Evolutionary conservation across 148 eudicot genomes (phyloP).

Genomic region (Heliosperma pusillum): DNA sequence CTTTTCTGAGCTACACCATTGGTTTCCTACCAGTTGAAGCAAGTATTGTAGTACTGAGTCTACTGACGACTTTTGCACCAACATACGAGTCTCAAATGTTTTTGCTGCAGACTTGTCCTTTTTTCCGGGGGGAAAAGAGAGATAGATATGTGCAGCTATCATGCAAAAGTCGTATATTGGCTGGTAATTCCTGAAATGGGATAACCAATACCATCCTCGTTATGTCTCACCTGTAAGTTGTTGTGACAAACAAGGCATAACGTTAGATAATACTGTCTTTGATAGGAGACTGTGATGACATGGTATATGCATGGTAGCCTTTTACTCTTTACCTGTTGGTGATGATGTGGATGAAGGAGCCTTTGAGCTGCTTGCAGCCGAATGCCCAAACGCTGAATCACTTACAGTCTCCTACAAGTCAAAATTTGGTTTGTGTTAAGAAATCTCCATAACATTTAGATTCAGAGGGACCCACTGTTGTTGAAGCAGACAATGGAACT

Average conservation of each 20-base stretch:
- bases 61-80: slow-evolving; percentile 12
- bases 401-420: slow-evolving; percentile 33
- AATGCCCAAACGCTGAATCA: slow-evolving; percentile 29
- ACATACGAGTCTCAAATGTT: not conserved
- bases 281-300: not conserved
- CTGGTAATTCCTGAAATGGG: not conserved
- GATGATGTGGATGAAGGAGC: slow-evolving; percentile 28
- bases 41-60: slow-evolving; percentile 3
- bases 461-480: not conserved
- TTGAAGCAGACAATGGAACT: not conserved
- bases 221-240: slow-evolving; percentile 13
- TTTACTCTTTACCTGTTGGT: slow-evolving; percentile 19
- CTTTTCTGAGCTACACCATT: not conserved
- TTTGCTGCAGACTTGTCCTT: slow-evolving; percentile 5
- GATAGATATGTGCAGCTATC: not conserved
- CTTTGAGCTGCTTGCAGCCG: slow-evolving; percentile 33
- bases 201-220: not conserved
- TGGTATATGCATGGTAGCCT: not conserved
- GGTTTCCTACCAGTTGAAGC: not conserved
- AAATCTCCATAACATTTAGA: not conserved
- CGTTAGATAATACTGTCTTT: slow-evolving; percentile 6
- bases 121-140: not conserved
- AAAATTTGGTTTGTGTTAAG: not conserved
- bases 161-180: not conserved
- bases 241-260: slow-evolving; percentile 13